Evolutionary conservation across 2,329 filamentous ascomycete species (phyloP), one percentile per base, ranked within the genome.

Genomic region (Bipolaris zeicola): DNA sequence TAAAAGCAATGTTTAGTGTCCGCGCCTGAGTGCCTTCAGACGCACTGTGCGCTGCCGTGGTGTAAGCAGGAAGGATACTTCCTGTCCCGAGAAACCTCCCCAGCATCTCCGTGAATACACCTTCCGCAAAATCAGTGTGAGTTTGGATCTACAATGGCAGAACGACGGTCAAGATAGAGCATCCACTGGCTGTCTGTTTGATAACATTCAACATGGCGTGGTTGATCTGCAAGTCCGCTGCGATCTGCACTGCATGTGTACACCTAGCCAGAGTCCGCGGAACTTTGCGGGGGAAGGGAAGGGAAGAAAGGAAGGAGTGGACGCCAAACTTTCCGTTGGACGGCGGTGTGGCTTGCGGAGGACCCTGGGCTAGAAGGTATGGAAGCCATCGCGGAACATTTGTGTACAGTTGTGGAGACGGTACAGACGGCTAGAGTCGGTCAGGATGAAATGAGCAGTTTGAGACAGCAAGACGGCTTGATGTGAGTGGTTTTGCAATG

Each of bases 201-300:
- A 43, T 37, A 28, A 38, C 31, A 28, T 56, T 36, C 8, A 37
- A 28, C 18, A 28, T 52, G 42, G 53, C 41, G 49, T 43, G 18
- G 44, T 45, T 52, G 58, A 61, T 58, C 58, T 61, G 49, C 58
- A 50, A 46, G 52, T 47, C 52, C 49, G 52, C 54, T 44, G 49
- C n/a, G 57, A 60, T 62, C 60, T 62, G 41, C 59, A 31, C 37
- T 51, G 50, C 59, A 62, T 52, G 43, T 46, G 36, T 51, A 47
- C 59, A 62, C 51, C 39, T 43, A 37, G 20, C 13, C 44, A 52
- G 22, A 18, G 37, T 56, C 58, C 50, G 52, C 44, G 51, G 49
- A 48, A 49, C 38, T 43, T 44, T 60, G 54, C 46, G 53, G 58
- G 53, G 50, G 44, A 61, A 52, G 22, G 45, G 51, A 50, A 38